These are phyloP conservation scores for Pseudocercospora macadamiae DNA, from an alignment of 2,329 filamentous ascomycete species.

Conservation along the genomic window DNA sequence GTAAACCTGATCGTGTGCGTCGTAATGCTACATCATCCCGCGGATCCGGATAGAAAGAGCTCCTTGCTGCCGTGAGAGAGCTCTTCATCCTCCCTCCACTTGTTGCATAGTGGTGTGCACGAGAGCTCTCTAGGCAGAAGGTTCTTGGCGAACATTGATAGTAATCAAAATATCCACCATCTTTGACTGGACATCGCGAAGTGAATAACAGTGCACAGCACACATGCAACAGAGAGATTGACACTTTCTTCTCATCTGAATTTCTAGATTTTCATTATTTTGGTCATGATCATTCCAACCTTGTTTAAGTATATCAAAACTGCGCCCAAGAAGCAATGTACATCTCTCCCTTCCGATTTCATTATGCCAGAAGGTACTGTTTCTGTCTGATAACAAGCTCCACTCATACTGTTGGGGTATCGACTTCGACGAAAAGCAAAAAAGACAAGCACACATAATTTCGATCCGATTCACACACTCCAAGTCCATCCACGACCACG, in stretches of 20 bases:
- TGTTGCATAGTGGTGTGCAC: background rate
- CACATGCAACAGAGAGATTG: too few species aligned
- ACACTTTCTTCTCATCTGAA: too few species aligned
- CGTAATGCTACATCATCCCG: background rate
- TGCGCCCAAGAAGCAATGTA: too few species aligned
- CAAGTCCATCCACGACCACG: too few species aligned
- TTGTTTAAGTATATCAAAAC: background rate
- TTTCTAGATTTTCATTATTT: background rate
- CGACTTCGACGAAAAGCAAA: background rate
- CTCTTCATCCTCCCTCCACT: background rate
- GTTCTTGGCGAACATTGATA: too few species aligned
- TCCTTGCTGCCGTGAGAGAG: background rate
- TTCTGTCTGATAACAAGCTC: background rate
- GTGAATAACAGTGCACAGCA: too few species aligned
- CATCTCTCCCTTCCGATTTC: background rate
- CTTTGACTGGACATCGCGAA: too few species aligned
- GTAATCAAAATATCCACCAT: too few species aligned
- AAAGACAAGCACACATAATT: too few species aligned
- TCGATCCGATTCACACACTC: too few species aligned
- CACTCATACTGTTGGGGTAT: constrained; percentile 7
- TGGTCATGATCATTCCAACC: background rate
- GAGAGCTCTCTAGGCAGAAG: background rate
- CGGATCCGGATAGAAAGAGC: background rate
- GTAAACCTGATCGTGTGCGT: background rate
- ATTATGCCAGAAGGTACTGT: background rate